Conservation (phyloP, 371 early-diverging fungal species). For the Paraphysoderma sedebokerense region DNA sequence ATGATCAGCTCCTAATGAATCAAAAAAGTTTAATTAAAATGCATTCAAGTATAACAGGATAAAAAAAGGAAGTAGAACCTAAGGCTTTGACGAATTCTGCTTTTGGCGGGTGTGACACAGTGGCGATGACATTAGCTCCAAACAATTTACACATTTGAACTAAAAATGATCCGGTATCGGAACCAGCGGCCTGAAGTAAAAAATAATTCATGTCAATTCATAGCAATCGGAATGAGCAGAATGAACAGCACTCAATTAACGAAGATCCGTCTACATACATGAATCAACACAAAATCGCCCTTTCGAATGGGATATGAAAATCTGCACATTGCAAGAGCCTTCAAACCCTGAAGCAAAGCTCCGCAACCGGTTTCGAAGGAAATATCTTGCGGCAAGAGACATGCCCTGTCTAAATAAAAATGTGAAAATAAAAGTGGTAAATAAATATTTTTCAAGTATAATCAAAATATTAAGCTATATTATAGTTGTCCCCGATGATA, state of each 20-base stretch:
- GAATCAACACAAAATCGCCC: slow-evolving; percentile 6
- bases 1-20: slow-evolving; percentile 38
- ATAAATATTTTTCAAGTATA: too few species aligned
- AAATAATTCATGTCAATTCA: too few species aligned
- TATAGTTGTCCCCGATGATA: too few species aligned
- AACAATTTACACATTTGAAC: slow-evolving; percentile 48
- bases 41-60: too few species aligned
- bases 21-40: too few species aligned
- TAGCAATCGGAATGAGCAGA: too few species aligned
- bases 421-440: too few species aligned
- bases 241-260: too few species aligned
- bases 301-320: slow-evolving; percentile 51
- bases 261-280: too few species aligned
- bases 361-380: slow-evolving; percentile 48
- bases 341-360: slow-evolving; percentile 30
- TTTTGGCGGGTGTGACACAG: slow-evolving; percentile 56
- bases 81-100: slow-evolving; percentile 42
- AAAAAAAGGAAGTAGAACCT: too few species aligned
- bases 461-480: too few species aligned
- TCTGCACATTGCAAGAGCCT: slow-evolving; percentile 59
- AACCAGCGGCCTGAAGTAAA: slow-evolving; percentile 92
- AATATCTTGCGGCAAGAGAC: slow-evolving; percentile 30
- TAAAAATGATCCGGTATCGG: slow-evolving; percentile 67
- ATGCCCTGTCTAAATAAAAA: too few species aligned
- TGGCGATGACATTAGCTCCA: slow-evolving; percentile 83